Evolutionary conservation across 2,329 filamentous ascomycete species (phyloP).

Genomic region (Xylariaceae sp.): DNA sequence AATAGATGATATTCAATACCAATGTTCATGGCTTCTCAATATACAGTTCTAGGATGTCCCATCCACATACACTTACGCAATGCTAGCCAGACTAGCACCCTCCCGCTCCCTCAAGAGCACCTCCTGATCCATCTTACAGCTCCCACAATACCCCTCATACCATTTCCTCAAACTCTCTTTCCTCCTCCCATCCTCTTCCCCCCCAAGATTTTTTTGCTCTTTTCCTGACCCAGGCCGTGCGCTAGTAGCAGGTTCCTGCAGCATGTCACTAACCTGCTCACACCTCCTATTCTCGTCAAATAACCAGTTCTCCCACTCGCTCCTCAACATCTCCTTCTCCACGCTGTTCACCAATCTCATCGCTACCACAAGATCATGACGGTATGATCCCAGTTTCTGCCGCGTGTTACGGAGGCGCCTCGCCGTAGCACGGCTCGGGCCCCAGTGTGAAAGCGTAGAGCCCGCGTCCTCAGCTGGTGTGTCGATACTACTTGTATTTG

Average conservation of each 20-base stretch:
- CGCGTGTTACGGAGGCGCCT: slow-evolving; percentile 74
- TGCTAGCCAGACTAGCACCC: not conserved
- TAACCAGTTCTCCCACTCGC: slow-evolving; percentile 94
- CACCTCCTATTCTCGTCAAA: slow-evolving; percentile 75
- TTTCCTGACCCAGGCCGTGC: slow-evolving; percentile 28
- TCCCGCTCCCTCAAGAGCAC: slow-evolving; percentile 26
- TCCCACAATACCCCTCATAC: slow-evolving; percentile 55
- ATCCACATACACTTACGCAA: no score
- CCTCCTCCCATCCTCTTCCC: slow-evolving; percentile 4
- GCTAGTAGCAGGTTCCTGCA: slow-evolving; percentile 28
- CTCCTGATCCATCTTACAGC: slow-evolving; percentile 48
- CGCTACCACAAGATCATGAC: slow-evolving; percentile 87
- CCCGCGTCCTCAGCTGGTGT: slow-evolving; percentile 54
- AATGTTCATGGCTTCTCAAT: no score
- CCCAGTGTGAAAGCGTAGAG: slow-evolving; percentile 41
- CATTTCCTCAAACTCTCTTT: slow-evolving; percentile 42
- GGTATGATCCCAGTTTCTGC: slow-evolving; percentile 76
- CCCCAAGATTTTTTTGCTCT: slow-evolving; percentile 26
- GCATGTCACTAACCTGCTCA: slow-evolving; percentile 53
- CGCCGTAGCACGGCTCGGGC: slow-evolving; percentile 53
- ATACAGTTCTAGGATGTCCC: no score
- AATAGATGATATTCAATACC: no score
- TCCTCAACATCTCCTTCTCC: slow-evolving; percentile 79
- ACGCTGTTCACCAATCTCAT: slow-evolving; percentile 87
- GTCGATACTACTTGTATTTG: slow-evolving; percentile 58